phyloP scores from a whole-genome alignment of 192 early-diverging fungal species.

The Gonapodya sp. region DNA sequence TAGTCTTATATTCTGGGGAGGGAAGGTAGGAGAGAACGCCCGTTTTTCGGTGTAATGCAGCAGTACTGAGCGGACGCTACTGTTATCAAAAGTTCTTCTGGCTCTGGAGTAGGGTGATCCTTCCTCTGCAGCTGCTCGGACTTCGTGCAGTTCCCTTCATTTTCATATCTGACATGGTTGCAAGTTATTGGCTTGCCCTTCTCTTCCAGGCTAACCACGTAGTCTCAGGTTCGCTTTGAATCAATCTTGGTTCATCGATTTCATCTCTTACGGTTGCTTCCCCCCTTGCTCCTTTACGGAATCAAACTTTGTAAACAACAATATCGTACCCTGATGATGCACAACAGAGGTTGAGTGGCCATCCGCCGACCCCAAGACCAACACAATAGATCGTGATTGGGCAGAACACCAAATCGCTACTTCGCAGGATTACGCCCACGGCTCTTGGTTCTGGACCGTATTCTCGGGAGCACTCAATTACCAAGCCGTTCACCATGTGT shows the following conservation, averaged over 20 bases:
- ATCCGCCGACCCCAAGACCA: constrained; percentile 29
- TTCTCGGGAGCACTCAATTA: constrained; percentile 40
- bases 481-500: constrained; percentile 40
- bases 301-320: too few species aligned
- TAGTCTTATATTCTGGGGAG: constrained; percentile 43
- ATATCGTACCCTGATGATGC: too few species aligned
- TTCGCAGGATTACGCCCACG: constrained; percentile 45
- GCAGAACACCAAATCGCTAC: constrained; percentile 30
- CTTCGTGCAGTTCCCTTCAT: constrained; percentile 24
- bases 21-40: constrained; percentile 26
- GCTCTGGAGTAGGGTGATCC: constrained; percentile 31
- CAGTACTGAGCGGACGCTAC: too few species aligned
- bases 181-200: constrained; percentile 40
- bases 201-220: constrained; percentile 55
- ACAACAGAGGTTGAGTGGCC: constrained; percentile 41
- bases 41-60: too few species aligned
- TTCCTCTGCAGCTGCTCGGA: constrained; percentile 28
- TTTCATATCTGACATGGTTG: constrained; percentile 35
- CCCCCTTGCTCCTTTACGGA: neutral
- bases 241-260: neutral
- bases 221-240: constrained; percentile 21
- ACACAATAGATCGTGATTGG: constrained; percentile 39
- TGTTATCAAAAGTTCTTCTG: constrained; percentile 27
- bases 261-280: too few species aligned
- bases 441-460: constrained; percentile 34